phyloP scores from a whole-genome alignment of 768 basidiomycete genomes.

The Gloeostereum incarnatum region DNA sequence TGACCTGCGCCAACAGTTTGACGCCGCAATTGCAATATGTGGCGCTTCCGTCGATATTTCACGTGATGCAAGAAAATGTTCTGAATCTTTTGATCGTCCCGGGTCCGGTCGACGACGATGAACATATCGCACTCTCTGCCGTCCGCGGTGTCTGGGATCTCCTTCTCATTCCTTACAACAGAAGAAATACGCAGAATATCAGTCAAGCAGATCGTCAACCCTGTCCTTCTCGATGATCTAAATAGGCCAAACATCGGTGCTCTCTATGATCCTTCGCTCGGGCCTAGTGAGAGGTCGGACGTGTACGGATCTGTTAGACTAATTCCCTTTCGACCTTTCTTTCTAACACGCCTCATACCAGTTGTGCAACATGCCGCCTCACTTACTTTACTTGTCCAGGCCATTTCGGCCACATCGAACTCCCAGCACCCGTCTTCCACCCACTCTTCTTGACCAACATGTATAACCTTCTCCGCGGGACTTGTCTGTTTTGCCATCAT shows the following conservation, averaged over 20 bases:
- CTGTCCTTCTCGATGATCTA: slow-evolving; percentile 86
- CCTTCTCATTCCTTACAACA: slow-evolving; percentile 87
- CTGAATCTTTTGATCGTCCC: too few species aligned
- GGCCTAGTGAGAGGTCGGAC: slow-evolving; percentile 82
- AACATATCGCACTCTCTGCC: slow-evolving; percentile 87
- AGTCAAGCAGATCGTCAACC: slow-evolving; percentile 96
- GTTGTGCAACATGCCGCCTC: slow-evolving; percentile 89
- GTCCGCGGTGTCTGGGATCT: slow-evolving; percentile 75
- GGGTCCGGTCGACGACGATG: slow-evolving; percentile 44
- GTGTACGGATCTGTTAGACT: slow-evolving; percentile 50
- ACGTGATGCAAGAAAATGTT: too few species aligned
- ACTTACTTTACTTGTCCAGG: slow-evolving; percentile 95
- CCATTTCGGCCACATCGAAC: slow-evolving; percentile 96
- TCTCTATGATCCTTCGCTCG: slow-evolving; percentile 91
- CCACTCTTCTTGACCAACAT: slow-evolving; percentile 92
- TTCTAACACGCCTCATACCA: slow-evolving; percentile 20
- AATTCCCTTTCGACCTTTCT: slow-evolving; percentile 7
- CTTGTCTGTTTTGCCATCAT: slow-evolving; percentile 90
- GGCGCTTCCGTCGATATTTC: too few species aligned
- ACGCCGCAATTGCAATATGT: too few species aligned
- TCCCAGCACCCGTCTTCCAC: slow-evolving; percentile 92
- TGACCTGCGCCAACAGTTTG: too few species aligned
- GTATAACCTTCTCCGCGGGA: slow-evolving; percentile 78
- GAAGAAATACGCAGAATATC: slow-evolving; percentile 88
- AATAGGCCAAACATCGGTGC: slow-evolving; percentile 89